Percentiles rank a stretch among this genome's conserved stretches.
phyloP scores from a whole-genome alignment of 371 early-diverging fungal species.

The Globomyces sp. region DNA sequence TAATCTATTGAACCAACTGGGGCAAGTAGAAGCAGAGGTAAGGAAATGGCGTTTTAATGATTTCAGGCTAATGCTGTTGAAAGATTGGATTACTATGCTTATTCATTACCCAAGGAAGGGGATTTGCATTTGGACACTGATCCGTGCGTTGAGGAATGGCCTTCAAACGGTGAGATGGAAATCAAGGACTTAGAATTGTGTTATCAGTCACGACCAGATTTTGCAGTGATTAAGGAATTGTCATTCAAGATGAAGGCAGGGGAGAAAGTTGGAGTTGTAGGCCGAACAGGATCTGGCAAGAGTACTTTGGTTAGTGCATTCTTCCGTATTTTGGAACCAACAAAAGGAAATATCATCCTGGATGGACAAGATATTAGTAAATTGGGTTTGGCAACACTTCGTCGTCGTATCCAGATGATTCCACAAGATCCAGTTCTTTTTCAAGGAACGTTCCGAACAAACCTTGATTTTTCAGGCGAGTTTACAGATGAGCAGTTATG shows the following conservation, averaged over 20 bases:
- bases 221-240: conserved; percentile 61
- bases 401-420: conserved; percentile 15
- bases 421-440: conserved; percentile 27
- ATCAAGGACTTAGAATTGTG: conserved; percentile 40
- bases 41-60: too few relatives aligned
- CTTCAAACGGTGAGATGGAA: conserved; percentile 48
- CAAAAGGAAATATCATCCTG: conserved; percentile 51
- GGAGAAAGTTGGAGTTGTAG: conserved; percentile 56
- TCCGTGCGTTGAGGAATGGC: conserved; percentile 47
- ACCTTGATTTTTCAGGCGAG: conserved; percentile 38
- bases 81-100: conserved; percentile 10
- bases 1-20: neutral
- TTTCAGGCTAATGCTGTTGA: conserved; percentile 31
- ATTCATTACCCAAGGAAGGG: conserved; percentile 14
- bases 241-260: conserved; percentile 36
- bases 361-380: conserved; percentile 24
- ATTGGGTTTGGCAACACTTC: conserved; percentile 8
- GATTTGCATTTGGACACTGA: neutral
- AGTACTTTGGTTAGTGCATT: conserved; percentile 71
- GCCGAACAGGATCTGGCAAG: conserved; percentile 69
- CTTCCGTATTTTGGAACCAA: conserved; percentile 82
- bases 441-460: conserved; percentile 16
- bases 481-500: conserved; percentile 43
- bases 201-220: conserved; percentile 55
- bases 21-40: neutral